Evolutionary conservation across 2,329 filamentous ascomycete species (phyloP), one percentile per base, ranked within the genome.

Genomic region (Corynespora cassiicola): DNA sequence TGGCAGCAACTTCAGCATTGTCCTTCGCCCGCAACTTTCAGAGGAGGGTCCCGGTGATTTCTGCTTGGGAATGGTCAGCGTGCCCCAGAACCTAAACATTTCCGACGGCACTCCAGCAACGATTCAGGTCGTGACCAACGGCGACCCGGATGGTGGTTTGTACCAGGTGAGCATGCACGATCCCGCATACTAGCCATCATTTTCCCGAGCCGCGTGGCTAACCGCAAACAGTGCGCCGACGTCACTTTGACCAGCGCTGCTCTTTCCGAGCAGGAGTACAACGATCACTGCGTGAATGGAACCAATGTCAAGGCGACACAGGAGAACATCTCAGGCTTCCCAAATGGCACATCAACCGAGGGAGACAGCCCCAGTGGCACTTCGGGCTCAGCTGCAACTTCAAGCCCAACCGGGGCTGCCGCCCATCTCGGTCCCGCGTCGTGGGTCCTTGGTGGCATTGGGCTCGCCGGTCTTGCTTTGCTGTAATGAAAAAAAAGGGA

Each of bases 101-200:
- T 63, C 62, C 16, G 81, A 87, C 23, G 87, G 86, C 26, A 76
- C 78, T 49, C 74, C 79, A 31, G 86, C 78, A 10, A 85, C 81
- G 20, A 71, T 90, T 38, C 87, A 90, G 70, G 81, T 90, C 34
- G 77, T 89, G 22, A 85, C 82, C 4, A 73, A 82, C 30, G 82
- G 81, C 18, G 73, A 79, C 15, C 72, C 71, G 4, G 78, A 75
- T 14, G 76, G 75, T 24, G 82, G 85, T 11, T 70, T 90, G 20
- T 90, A 89, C 68, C 87, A 77, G 56, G 75, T 77, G 59, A 42
- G 71, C 56, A 15, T n/a, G n/a, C n/a, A n/a, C n/a, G n/a, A n/a
- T 26, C 12, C 20, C 8, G 18, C 5, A 11, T 26, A 16, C 12
- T 18, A 7, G 24, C 4, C 11, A 10, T 16, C 12, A 6, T 19